Conservation (phyloP, 2,329 filamentous ascomycete species). For the Sporothrix globosa region DNA sequence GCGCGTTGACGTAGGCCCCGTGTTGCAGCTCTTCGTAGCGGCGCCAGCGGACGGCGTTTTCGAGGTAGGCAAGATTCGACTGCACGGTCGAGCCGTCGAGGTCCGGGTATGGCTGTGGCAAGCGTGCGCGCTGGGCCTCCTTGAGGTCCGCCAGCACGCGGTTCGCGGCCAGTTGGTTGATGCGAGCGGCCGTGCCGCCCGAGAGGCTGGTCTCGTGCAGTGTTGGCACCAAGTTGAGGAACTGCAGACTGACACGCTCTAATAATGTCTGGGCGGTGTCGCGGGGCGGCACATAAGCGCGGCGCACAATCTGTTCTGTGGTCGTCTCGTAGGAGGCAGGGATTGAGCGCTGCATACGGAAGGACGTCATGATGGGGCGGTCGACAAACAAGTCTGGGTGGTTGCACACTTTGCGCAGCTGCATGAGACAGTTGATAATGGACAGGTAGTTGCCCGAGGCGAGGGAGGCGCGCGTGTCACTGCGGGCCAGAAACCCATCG, state of each 20-base stretch:
- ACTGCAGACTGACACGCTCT: slow-evolving; percentile 66
- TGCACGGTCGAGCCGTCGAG: slow-evolving; percentile 69
- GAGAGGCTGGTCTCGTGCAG: slow-evolving; percentile 71
- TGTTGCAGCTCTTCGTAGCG: slow-evolving; percentile 79
- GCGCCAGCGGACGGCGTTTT: slow-evolving; percentile 69
- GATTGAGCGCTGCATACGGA: slow-evolving; percentile 83
- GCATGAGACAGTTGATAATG: slow-evolving; percentile 98
- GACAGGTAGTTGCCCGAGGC: slow-evolving; percentile 94
- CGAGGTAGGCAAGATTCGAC: slow-evolving; percentile 72
- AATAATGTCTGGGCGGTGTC: slow-evolving; percentile 45
- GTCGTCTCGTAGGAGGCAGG: slow-evolving; percentile 69
- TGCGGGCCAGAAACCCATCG: slow-evolving; percentile 90
- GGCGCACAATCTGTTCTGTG: slow-evolving; percentile 71
- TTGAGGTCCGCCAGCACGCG: slow-evolving; percentile 69
- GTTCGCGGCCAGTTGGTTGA: slow-evolving; percentile 70
- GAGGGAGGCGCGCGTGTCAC: slow-evolving; percentile 85
- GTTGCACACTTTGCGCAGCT: slow-evolving; percentile 95
- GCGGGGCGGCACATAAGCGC: slow-evolving; percentile 45
- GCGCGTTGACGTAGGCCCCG: slow-evolving; percentile 76
- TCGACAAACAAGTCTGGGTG: slow-evolving; percentile 97
- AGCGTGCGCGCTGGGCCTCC: slow-evolving; percentile 67
- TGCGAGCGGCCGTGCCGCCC: slow-evolving; percentile 54
- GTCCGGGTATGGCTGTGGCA: slow-evolving; percentile 57
- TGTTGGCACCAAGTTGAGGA: slow-evolving; percentile 77
- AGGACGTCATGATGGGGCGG: slow-evolving; percentile 93